A percentile compares a stretch with the other conserved stretches of the same genome.
Evolutionary conservation across 306 rosid species (phyloP).

Genomic region (Pterocarpus macrocarpus): DNA sequence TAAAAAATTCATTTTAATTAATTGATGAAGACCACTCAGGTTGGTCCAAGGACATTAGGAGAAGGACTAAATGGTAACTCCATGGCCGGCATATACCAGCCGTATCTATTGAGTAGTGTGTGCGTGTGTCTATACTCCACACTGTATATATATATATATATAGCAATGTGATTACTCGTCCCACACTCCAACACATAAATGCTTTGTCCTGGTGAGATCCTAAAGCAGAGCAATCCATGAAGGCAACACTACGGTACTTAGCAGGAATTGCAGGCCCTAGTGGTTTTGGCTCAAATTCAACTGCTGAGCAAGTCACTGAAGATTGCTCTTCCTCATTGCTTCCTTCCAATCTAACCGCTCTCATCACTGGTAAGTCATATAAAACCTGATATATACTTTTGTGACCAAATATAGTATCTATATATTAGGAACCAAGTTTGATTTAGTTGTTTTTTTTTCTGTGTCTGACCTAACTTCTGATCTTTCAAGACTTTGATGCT

Average conservation of each 20-base stretch:
- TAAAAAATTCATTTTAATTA: too few species aligned
- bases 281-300: constrained; percentile 94
- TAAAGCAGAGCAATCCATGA: constrained; percentile 64
- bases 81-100: neutral
- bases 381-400: neutral
- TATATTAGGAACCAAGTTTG: neutral
- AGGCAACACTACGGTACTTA: constrained; percentile 82
- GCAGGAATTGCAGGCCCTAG: constrained; percentile 99
- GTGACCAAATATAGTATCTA: neutral
- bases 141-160: constrained; percentile 40
- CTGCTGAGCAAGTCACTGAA: constrained; percentile 88
- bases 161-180: constrained; percentile 44
- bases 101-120: constrained; percentile 12
- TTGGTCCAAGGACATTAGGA: neutral
- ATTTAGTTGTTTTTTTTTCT: neutral
- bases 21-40: too few species aligned
- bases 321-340: constrained; percentile 43
- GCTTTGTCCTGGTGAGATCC: constrained; percentile 43
- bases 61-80: constrained; percentile 22
- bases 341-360: constrained; percentile 72
- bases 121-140: neutral
- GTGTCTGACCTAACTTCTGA: neutral
- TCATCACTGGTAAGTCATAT: constrained; percentile 77
- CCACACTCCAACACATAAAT: constrained; percentile 1
- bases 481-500: neutral